A percentile compares a stretch with the other conserved stretches of the same genome.
phyloP scores from a whole-genome alignment of 1,139 yeast species.

The Scheffersomyces segobiensis region DNA sequence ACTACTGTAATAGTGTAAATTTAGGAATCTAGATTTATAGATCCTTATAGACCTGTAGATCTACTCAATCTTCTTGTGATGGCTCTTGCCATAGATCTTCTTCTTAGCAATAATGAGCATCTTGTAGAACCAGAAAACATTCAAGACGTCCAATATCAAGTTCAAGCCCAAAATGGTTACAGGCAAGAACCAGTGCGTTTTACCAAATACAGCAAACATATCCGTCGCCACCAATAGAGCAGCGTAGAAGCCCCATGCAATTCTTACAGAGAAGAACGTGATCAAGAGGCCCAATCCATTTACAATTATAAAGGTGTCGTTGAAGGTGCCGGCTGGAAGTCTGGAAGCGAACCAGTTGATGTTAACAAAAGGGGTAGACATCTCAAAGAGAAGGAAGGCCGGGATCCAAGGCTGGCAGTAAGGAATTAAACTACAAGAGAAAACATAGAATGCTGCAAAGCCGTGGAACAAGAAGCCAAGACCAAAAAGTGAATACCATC shows the following conservation, averaged over 20 bases:
- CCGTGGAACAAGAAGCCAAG: slow-evolving; percentile 86
- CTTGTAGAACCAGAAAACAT: slow-evolving; percentile 77
- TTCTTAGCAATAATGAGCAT: slow-evolving; percentile 76
- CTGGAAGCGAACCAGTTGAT: slow-evolving; percentile 87
- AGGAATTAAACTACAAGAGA: slow-evolving; percentile 51
- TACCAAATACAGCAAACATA: slow-evolving; percentile 41
- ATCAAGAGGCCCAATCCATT: slow-evolving; percentile 72
- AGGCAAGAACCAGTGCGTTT: slow-evolving; percentile 32
- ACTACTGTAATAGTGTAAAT: background rate
- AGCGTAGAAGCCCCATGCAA: slow-evolving; percentile 87
- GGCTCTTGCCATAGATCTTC: slow-evolving; percentile 18
- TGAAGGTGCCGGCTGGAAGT: slow-evolving; percentile 59
- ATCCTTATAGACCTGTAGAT: background rate
- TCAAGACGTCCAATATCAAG: slow-evolving; percentile 63
- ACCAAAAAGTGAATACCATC: slow-evolving; percentile 69
- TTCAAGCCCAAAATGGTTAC: slow-evolving; percentile 60
- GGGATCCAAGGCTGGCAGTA: slow-evolving; percentile 77
- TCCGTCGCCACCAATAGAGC: slow-evolving; percentile 54
- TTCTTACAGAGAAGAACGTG: slow-evolving; percentile 75
- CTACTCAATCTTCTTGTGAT: background rate
- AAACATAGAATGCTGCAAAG: slow-evolving; percentile 75
- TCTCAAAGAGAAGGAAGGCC: slow-evolving; percentile 80
- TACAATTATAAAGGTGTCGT: slow-evolving; percentile 51
- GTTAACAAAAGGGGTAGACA: slow-evolving; percentile 91
- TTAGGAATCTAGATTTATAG: background rate